These are phyloP conservation scores for Calocybe gambosa DNA, from an alignment of 1,284 basidiomycete species.

Conservation along the genomic window DNA sequence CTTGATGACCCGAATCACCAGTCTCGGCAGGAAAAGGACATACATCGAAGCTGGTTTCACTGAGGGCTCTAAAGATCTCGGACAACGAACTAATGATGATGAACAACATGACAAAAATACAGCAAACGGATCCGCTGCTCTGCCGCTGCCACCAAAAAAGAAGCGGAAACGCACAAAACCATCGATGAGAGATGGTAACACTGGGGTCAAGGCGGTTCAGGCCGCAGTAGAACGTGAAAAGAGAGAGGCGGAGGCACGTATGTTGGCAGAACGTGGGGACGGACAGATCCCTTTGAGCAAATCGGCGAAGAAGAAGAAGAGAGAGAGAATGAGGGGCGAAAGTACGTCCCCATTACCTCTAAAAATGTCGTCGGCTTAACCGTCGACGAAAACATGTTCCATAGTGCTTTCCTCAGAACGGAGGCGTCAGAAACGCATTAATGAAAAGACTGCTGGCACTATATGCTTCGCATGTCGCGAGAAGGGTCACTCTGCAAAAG, in stretches of 20 bases:
- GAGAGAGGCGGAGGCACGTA: conserved; percentile 18
- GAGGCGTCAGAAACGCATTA: conserved; percentile 62
- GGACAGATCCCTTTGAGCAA: conserved; percentile 14
- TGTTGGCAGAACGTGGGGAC: conserved; percentile 11
- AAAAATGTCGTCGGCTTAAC: not conserved
- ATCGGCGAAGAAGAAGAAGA: conserved; percentile 19
- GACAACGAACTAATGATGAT: conserved; percentile 3
- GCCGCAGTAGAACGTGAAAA: conserved; percentile 13
- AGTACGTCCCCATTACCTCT: conserved; percentile 8
- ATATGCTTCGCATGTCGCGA: conserved; percentile 87
- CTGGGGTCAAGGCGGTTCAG: conserved; percentile 22
- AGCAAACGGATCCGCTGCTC: conserved; percentile 8
- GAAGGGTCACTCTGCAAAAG: conserved; percentile 78
- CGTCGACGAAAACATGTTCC: not conserved
- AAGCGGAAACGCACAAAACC: conserved; percentile 36
- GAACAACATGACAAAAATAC: not conserved
- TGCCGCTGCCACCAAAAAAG: conserved; percentile 33
- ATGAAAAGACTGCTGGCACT: conserved; percentile 53
- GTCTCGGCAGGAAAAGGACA: conserved; percentile 64
- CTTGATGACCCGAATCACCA: conserved; percentile 71
- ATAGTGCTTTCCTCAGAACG: conserved; percentile 44
- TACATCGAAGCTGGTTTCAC: conserved; percentile 60
- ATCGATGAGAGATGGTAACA: conserved; percentile 30
- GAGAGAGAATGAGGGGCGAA: conserved; percentile 25
- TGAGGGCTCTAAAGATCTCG: conserved; percentile 14